A percentile compares a stretch with the other conserved stretches of the same genome.
Conservation (phyloP, 169 alveolate species). For the Cryptosporidium canis region DNA sequence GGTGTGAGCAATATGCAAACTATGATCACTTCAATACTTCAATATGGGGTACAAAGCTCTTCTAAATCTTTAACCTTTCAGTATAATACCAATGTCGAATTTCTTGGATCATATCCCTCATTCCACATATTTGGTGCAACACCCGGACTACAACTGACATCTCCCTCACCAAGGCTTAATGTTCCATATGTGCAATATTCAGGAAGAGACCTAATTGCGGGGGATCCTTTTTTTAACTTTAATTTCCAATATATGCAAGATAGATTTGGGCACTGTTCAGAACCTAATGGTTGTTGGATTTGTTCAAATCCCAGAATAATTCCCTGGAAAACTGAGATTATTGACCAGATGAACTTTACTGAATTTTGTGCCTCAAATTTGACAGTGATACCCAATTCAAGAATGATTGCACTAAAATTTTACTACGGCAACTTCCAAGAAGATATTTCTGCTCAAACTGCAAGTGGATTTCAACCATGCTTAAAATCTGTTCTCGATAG, state of each 20-base stretch:
- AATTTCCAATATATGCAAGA: slow-evolving; percentile 71
- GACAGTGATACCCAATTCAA: slow-evolving; percentile 29
- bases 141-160: slow-evolving; percentile 47
- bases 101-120: slow-evolving; percentile 46
- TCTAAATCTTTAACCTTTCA: neutral
- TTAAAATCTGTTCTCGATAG: slow-evolving; percentile 24
- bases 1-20: slow-evolving; percentile 63
- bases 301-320: slow-evolving; percentile 65
- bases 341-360: slow-evolving; percentile 63
- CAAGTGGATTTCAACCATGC: slow-evolving; percentile 51
- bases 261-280: slow-evolving; percentile 70
- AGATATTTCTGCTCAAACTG: slow-evolving; percentile 2
- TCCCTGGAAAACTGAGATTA: slow-evolving; percentile 57
- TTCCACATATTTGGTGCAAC: slow-evolving; percentile 54
- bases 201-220: slow-evolving; percentile 50
- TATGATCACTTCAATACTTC: slow-evolving; percentile 43
- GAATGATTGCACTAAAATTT: slow-evolving; percentile 31
- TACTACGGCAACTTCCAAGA: slow-evolving; percentile 7
- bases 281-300: slow-evolving; percentile 64
- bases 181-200: slow-evolving; percentile 69
- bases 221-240: slow-evolving; percentile 65
- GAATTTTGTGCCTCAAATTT: slow-evolving; percentile 67
- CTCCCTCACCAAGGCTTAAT: slow-evolving; percentile 48
- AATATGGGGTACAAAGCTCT: slow-evolving; percentile 44
- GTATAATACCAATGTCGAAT: slow-evolving; percentile 10